Conservation (phyloP, 2,329 filamentous ascomycete species). For the Aspergillus udagawae region DNA sequence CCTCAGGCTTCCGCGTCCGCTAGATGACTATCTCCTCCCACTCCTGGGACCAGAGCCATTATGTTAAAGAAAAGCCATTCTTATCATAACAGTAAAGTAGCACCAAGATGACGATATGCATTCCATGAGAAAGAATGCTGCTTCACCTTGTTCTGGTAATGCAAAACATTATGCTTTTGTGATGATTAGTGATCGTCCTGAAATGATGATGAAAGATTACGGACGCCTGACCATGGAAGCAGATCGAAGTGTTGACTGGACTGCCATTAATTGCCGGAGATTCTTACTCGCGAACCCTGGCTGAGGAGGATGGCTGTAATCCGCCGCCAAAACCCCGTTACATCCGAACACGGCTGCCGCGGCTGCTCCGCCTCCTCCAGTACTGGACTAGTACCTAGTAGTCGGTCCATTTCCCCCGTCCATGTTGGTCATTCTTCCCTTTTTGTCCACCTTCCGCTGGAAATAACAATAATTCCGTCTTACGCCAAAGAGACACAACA, state of each 20-base stretch:
- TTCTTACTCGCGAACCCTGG: not conserved
- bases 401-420: not conserved
- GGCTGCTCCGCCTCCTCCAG: not conserved
- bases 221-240: not conserved
- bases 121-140: not conserved
- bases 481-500: not conserved
- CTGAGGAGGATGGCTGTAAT: not conserved
- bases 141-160: too few relatives aligned
- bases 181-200: not conserved
- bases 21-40: not conserved
- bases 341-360: conserved; percentile 22
- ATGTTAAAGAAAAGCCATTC: not conserved
- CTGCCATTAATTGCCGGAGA: too few relatives aligned
- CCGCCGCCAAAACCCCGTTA: conserved; percentile 21
- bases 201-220: not conserved
- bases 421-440: not conserved
- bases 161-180: not conserved
- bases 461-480: not conserved
- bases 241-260: not conserved
- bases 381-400: not conserved
- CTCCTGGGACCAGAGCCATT: not conserved
- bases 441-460: not conserved
- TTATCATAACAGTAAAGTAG: not conserved
- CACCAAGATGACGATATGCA: too few relatives aligned
- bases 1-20: not conserved